Evolutionary conservation across 495 filamentous ascomycete species (phyloP).

Genomic region (Chlorociboria aeruginascens): DNA sequence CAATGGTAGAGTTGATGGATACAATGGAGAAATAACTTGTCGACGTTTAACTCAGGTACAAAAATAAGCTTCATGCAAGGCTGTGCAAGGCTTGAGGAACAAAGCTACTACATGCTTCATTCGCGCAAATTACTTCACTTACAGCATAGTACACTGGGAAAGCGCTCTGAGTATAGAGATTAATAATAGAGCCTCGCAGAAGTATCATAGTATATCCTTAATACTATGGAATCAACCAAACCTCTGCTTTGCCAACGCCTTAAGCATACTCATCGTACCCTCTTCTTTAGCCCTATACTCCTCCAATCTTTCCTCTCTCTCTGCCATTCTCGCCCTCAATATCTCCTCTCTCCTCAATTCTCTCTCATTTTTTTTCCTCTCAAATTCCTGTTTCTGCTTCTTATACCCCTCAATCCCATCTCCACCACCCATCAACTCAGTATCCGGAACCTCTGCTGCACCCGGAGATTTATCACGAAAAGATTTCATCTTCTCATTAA

Average conservation of each 20-base stretch:
- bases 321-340: conserved; percentile 41
- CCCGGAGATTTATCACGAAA: conserved; percentile 49
- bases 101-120: background rate
- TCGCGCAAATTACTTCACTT: background rate
- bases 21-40: no score
- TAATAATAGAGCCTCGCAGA: no score
- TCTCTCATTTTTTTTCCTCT: conserved; percentile 52
- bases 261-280: conserved; percentile 53
- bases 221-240: conserved; percentile 32
- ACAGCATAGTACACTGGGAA: no score
- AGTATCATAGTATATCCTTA: background rate
- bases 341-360: conserved; percentile 56
- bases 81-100: background rate
- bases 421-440: conserved; percentile 49
- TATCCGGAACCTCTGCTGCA: conserved; percentile 43
- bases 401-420: conserved; percentile 46
- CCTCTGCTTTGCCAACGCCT: conserved; percentile 43
- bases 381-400: conserved; percentile 36
- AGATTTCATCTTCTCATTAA: conserved; percentile 42
- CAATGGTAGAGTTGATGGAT: no score
- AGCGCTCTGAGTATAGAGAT: no score
- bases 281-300: conserved; percentile 49
- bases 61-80: conserved; percentile 2
- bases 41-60: background rate
- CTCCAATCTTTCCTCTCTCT: conserved; percentile 50